Percentiles rank a stretch among this genome's conserved stretches.
These are phyloP conservation scores for Breynia disticha DNA, from an alignment of 441 rosid species.

Conservation along the genomic window DNA sequence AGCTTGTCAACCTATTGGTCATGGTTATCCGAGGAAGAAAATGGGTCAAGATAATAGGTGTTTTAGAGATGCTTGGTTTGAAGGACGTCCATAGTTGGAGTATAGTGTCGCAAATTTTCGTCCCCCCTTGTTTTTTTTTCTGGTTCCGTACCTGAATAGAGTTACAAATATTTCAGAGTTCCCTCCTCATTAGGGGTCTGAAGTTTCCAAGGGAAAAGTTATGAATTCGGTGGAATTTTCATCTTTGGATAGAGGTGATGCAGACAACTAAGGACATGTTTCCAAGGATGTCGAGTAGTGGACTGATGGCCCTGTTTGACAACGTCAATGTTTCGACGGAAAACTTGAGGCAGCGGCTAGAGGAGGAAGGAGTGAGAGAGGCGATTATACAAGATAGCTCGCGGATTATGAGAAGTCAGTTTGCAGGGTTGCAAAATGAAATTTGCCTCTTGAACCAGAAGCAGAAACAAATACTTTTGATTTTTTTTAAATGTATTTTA, in stretches of 20 bases:
- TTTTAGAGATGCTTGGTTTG: too few species aligned
- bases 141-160: too few species aligned
- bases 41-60: too few species aligned
- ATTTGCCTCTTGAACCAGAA: conserved; percentile 58
- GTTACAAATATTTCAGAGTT: conserved; percentile 44
- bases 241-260: conserved; percentile 70
- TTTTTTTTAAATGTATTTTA: too few species aligned
- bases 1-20: too few species aligned
- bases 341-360: conserved; percentile 53
- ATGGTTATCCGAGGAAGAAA: too few species aligned
- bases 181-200: conserved; percentile 35
- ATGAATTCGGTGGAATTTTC: conserved; percentile 36
- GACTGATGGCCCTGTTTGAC: conserved; percentile 57
- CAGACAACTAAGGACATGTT: conserved; percentile 76
- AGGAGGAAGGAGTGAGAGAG: conserved; percentile 63
- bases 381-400: conserved; percentile 55
- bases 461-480: too few species aligned
- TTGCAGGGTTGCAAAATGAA: conserved; percentile 47
- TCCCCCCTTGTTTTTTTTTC: too few species aligned
- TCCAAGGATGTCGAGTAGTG: conserved; percentile 72
- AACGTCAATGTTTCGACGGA: conserved; percentile 46
- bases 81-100: too few species aligned
- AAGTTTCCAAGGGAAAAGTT: conserved; percentile 32
- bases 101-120: too few species aligned
- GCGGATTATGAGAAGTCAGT: conserved; percentile 61